Conservation (phyloP, 164 flowering plant genomes). For the Magnolia sinica region DNA sequence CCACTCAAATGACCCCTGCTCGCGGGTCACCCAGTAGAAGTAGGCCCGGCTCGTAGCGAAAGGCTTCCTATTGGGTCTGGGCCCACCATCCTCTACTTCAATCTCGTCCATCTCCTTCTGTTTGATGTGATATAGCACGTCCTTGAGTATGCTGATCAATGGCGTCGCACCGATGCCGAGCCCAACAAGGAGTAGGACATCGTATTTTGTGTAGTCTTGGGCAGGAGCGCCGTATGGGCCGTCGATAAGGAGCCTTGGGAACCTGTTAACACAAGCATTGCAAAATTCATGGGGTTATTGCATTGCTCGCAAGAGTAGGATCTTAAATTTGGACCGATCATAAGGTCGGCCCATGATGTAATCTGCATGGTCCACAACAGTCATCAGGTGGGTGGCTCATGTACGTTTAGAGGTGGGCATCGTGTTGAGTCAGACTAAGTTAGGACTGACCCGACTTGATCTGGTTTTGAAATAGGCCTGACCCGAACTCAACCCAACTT, state of each 20-base stretch:
- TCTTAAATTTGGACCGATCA: too few species aligned
- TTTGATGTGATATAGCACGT: constrained; percentile 63
- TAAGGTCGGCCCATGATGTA: neutral
- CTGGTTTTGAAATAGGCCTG: too few species aligned
- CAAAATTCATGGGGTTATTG: neutral
- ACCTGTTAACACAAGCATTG: constrained; percentile 19
- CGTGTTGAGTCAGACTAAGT: too few species aligned
- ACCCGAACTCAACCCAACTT: too few species aligned
- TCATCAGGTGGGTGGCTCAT: too few species aligned
- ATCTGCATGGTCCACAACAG: neutral
- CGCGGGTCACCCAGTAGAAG: constrained; percentile 72
- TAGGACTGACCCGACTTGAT: too few species aligned
- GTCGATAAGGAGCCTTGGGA: constrained; percentile 50
- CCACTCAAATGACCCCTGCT: constrained; percentile 75
- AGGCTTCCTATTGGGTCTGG: constrained; percentile 11
- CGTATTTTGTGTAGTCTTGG: constrained; percentile 63
- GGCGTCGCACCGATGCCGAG: constrained; percentile 94
- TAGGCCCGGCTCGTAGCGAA: constrained; percentile 44
- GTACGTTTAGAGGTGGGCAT: too few species aligned
- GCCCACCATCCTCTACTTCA: constrained; percentile 6
- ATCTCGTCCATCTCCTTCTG: constrained; percentile 29
- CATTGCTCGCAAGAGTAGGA: neutral
- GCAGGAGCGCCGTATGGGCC: constrained; percentile 80
- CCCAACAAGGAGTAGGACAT: constrained; percentile 70
- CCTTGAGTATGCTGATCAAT: constrained; percentile 80